Conservation (phyloP, 129 eudicot genomes). For the Arctium lappa region DNA sequence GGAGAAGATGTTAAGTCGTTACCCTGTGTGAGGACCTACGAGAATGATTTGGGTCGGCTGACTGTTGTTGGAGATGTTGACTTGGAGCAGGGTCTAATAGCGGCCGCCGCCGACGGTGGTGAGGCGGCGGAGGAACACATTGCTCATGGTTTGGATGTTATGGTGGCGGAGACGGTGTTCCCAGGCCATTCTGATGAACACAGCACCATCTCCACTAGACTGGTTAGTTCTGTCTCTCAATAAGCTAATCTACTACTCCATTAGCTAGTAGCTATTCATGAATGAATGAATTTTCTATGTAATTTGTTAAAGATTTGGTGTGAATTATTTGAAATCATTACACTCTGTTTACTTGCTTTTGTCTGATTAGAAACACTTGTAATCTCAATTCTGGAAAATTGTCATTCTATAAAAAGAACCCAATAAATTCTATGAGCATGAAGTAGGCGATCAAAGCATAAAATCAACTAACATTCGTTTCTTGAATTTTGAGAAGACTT, state of each 20-base stretch:
- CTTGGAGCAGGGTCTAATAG: slow-evolving; percentile 72
- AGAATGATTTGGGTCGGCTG: slow-evolving; percentile 73
- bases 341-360: neutral
- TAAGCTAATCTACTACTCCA: neutral
- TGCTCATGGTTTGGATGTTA: slow-evolving; percentile 43
- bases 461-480: neutral
- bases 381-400: neutral
- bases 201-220: slow-evolving; percentile 73
- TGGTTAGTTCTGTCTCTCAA: slow-evolving; percentile 46
- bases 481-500: neutral
- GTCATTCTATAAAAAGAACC: too few species aligned
- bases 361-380: too few species aligned
- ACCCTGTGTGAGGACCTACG: slow-evolving; percentile 75
- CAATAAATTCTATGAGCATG: neutral
- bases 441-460: neutral
- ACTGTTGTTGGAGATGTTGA: slow-evolving; percentile 76
- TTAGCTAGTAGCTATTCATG: neutral
- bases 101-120: slow-evolving; percentile 98
- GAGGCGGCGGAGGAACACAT: slow-evolving; percentile 74
- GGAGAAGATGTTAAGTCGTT: slow-evolving; percentile 32
- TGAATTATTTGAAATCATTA: neutral
- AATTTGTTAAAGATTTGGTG: neutral
- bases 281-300: neutral
- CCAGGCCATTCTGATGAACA: slow-evolving; percentile 66
- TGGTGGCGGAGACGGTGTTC: slow-evolving; percentile 87